These are phyloP conservation scores for Saccharomyces hybrid DNA, from an alignment of 1,139 yeast genomes.

Conservation along the genomic window DNA sequence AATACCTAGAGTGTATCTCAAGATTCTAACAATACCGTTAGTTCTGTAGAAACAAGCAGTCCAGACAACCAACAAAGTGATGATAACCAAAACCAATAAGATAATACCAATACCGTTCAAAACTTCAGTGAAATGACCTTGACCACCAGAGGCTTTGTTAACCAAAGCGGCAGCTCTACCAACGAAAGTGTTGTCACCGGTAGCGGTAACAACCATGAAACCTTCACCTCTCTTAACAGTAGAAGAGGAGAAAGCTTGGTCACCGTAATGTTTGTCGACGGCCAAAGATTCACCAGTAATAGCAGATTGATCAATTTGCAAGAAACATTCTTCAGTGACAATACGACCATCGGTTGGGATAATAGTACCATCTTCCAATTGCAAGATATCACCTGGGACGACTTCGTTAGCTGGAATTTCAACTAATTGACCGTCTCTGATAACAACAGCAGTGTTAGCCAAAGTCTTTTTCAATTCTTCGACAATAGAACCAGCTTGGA, in stretches of 20 bases:
- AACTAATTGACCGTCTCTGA: constrained; percentile 68
- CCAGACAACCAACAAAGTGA: constrained; percentile 85
- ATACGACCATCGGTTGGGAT: constrained; percentile 93
- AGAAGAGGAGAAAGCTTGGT: constrained; percentile 81
- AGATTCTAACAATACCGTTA: constrained; percentile 72
- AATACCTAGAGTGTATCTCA: constrained; percentile 89
- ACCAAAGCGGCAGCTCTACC: constrained; percentile 96
- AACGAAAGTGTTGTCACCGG: constrained; percentile 86
- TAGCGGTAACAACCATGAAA: constrained; percentile 87
- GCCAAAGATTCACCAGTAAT: constrained; percentile 96
- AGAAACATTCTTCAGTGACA: constrained; percentile 75
- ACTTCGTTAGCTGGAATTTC: constrained; percentile 73
- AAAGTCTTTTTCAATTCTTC: constrained; percentile 87
- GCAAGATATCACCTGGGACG: constrained; percentile 86
- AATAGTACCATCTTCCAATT: constrained; percentile 88
- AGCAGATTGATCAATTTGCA: constrained; percentile 94
- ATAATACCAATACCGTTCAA: constrained; percentile 94
- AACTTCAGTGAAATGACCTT: constrained; percentile 94
- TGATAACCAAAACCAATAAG: constrained; percentile 77
- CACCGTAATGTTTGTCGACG: constrained; percentile 85
- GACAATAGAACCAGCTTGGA: constrained; percentile 92
- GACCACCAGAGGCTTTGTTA: constrained; percentile 85
- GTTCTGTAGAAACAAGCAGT: constrained; percentile 90
- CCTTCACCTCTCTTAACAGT: constrained; percentile 95
- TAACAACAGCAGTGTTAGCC: constrained; percentile 78